Evolutionary conservation across 495 filamentous ascomycete species (phyloP).

Genomic region (Aspergillus haitiensis): DNA sequence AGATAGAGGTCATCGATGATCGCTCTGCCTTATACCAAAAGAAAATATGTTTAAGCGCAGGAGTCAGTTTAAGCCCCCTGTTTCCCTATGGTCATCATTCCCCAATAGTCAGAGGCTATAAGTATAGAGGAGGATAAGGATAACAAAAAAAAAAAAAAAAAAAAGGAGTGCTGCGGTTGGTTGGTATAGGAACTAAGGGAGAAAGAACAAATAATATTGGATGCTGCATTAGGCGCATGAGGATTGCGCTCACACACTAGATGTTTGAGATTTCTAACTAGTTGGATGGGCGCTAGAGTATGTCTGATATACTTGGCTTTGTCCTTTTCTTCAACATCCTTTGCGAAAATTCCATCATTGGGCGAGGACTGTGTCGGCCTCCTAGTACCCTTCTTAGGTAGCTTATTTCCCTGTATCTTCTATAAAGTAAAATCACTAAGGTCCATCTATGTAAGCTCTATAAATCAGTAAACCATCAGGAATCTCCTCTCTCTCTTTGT

Average conservation of each 20-base stretch:
- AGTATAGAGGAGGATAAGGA: too few species aligned
- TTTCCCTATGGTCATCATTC: not conserved
- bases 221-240: slow-evolving; percentile 16
- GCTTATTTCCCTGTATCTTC: not conserved
- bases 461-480: too few species aligned
- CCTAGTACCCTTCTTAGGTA: not conserved
- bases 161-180: slow-evolving; percentile 3
- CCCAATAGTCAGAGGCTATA: not conserved
- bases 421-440: not conserved
- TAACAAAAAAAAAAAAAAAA: not conserved
- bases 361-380: not conserved
- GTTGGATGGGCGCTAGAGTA: not conserved
- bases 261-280: slow-evolving; percentile 23
- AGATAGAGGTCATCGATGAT: too few species aligned
- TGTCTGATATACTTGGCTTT: not conserved
- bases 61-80: too few species aligned
- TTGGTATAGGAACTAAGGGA: slow-evolving; percentile 11
- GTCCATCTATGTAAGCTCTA: too few species aligned
- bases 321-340: not conserved
- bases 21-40: too few species aligned
- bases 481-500: too few species aligned
- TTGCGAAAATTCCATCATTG: too few species aligned
- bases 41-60: too few species aligned
- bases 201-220: slow-evolving; percentile 5
- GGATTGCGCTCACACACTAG: slow-evolving; percentile 18